A percentile compares a stretch with the other conserved stretches of the same genome.
Evolutionary conservation across 768 basidiomycete genomes (phyloP).

Genomic region (Tricholoma hemisulphureum): DNA sequence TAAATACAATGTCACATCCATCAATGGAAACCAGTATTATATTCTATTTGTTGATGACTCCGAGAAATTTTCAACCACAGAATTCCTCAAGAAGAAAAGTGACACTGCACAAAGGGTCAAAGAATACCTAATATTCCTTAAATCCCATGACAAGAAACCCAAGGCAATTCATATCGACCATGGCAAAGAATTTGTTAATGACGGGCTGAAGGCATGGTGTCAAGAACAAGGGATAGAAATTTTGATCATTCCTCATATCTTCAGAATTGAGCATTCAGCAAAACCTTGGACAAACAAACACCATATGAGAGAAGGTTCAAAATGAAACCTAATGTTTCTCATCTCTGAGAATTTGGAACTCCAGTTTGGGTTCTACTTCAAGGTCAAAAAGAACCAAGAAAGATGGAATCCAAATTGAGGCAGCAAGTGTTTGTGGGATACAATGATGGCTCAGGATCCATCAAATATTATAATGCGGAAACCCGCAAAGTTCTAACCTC

Average conservation of each 20-base stretch:
- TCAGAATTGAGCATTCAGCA: neutral
- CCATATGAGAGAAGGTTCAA: conserved; percentile 20
- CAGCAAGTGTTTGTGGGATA: neutral
- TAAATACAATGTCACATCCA: conserved; percentile 4
- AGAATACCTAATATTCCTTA: neutral
- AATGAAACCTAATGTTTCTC: conserved; percentile 15
- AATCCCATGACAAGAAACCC: too few relatives aligned
- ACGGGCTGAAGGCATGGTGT: neutral
- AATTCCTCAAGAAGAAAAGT: conserved; percentile 1
- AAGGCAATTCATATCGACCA: neutral
- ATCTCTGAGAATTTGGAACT: conserved; percentile 25
- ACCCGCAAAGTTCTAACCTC: neutral
- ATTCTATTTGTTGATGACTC: too few relatives aligned
- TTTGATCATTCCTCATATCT: neutral
- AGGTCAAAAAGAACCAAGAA: too few relatives aligned
- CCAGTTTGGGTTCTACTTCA: conserved; percentile 20
- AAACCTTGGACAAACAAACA: conserved; percentile 9
- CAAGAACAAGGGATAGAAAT: too few relatives aligned
- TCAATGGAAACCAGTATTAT: conserved; percentile 10
- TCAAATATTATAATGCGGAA: conserved; percentile 3
- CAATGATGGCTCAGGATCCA: too few relatives aligned
- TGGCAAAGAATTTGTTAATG: neutral
- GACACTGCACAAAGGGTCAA: conserved; percentile 13
- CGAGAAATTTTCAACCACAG: too few relatives aligned
- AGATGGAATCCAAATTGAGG: too few relatives aligned